These are phyloP conservation scores for Trametes meyenii DNA, from an alignment of 768 basidiomycete species.

Conservation along the genomic window DNA sequence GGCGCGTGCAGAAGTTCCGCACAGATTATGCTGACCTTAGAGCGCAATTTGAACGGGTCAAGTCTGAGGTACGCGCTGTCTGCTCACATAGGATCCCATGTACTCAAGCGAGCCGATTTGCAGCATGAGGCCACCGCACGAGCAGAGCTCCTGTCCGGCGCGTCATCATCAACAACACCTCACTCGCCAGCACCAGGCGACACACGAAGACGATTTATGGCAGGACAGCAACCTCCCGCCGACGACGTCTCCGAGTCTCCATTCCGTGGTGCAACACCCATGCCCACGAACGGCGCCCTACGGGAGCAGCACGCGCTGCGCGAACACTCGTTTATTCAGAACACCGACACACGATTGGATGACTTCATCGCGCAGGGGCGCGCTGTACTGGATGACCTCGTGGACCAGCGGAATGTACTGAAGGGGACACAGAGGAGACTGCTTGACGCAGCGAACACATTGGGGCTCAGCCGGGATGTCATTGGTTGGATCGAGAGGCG, in stretches of 20 bases:
- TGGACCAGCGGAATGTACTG: conserved; percentile 90
- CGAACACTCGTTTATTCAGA: conserved; percentile 89
- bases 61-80: conserved; percentile 50
- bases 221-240: conserved; percentile 31
- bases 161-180: conserved; percentile 40
- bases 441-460: conserved; percentile 88
- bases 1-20: conserved; percentile 92
- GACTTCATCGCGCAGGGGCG: conserved; percentile 91
- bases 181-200: conserved; percentile 53
- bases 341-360: conserved; percentile 80
- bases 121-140: conserved; percentile 66
- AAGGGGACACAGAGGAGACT: conserved; percentile 92
- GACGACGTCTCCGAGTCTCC: conserved; percentile 78
- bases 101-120: not conserved
- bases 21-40: conserved; percentile 84
- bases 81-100: conserved; percentile 24
- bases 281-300: conserved; percentile 50
- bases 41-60: conserved; percentile 78
- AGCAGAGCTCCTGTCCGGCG: conserved; percentile 61
- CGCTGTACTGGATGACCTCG: conserved; percentile 88
- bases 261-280: conserved; percentile 63
- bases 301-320: conserved; percentile 81
- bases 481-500: conserved; percentile 97
- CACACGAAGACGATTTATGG: conserved; percentile 65
- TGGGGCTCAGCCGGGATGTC: conserved; percentile 91